These are phyloP conservation scores for Senna tora DNA, from an alignment of 306 rosid genomes.

Conservation along the genomic window DNA sequence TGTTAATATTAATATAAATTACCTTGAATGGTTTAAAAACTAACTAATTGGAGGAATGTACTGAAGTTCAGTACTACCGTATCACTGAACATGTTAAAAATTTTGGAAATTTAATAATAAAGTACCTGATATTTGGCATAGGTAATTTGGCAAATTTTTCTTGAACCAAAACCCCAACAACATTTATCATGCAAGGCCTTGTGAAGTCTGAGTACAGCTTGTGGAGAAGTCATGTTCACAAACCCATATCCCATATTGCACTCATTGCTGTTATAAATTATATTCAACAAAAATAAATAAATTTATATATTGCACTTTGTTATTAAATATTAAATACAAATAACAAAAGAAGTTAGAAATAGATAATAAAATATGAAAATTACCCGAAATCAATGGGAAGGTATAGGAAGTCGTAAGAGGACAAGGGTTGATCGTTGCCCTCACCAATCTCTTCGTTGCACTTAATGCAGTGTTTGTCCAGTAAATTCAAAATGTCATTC, in stretches of 20 bases:
- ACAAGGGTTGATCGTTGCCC: slow-evolving; percentile 55
- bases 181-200: slow-evolving; percentile 81
- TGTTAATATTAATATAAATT: no score
- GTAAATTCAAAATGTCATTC: slow-evolving; percentile 74
- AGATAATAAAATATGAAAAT: background rate
- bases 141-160: slow-evolving; percentile 82
- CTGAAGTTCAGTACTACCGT: no score
- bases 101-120: background rate
- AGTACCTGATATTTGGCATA: slow-evolving; percentile 84
- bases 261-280: slow-evolving; percentile 76
- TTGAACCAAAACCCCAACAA: slow-evolving; percentile 85
- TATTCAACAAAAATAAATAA: background rate
- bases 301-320: background rate
- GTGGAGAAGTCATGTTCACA: slow-evolving; percentile 88
- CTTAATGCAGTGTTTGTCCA: slow-evolving; percentile 88
- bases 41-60: no score
- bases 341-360: background rate
- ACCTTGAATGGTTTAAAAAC: no score
- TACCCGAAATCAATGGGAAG: slow-evolving; percentile 96
- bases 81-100: no score
- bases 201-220: slow-evolving; percentile 72
- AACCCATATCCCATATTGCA: slow-evolving; percentile 97
- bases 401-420: slow-evolving; percentile 80
- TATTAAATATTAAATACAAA: no score
- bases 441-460: slow-evolving; percentile 72